A percentile compares a stretch with the other conserved stretches of the same genome.
These are phyloP conservation scores for Murraya paniculata DNA, from an alignment of 345 rosid genomes.

Conservation along the genomic window DNA sequence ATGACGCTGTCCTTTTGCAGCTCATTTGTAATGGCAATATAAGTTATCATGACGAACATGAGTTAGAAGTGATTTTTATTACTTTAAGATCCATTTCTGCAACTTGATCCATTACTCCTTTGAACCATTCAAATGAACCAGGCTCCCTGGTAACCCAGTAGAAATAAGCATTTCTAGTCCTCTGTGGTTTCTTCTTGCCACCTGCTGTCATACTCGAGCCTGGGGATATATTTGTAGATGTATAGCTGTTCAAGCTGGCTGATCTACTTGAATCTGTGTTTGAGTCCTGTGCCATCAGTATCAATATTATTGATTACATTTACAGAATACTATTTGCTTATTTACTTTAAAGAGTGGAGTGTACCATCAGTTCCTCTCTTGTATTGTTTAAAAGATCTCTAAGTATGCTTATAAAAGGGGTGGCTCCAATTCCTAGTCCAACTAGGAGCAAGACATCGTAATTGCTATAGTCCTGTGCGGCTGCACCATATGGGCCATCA, in stretches of 20 bases:
- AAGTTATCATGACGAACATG: not conserved
- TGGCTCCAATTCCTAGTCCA: slow-evolving; percentile 96
- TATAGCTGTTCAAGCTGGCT: slow-evolving; percentile 65
- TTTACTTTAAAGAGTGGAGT: not conserved
- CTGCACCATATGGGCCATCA: slow-evolving; percentile 97
- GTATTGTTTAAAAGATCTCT: slow-evolving; percentile 74
- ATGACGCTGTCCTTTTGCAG: slow-evolving; percentile 1
- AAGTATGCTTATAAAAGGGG: slow-evolving; percentile 94
- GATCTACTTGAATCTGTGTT: slow-evolving; percentile 64
- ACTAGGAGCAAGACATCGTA: slow-evolving; percentile 93
- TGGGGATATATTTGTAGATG: slow-evolving; percentile 54
- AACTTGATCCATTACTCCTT: slow-evolving; percentile 93
- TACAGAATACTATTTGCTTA: not conserved
- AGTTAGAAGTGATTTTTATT: slow-evolving; percentile 14
- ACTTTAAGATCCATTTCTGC: slow-evolving; percentile 90
- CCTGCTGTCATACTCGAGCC: slow-evolving; percentile 29
- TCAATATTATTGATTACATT: not conserved
- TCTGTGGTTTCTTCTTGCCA: slow-evolving; percentile 53
- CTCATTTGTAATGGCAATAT: not conserved
- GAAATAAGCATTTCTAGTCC: slow-evolving; percentile 73
- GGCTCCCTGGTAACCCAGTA: slow-evolving; percentile 98
- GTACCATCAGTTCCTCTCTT: slow-evolving; percentile 72
- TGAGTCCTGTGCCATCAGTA: slow-evolving; percentile 40
- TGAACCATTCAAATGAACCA: slow-evolving; percentile 94
- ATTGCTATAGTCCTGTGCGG: slow-evolving; percentile 89